Conservation (phyloP, 148 eudicot species). For the Rhododendron ferrugineum region DNA sequence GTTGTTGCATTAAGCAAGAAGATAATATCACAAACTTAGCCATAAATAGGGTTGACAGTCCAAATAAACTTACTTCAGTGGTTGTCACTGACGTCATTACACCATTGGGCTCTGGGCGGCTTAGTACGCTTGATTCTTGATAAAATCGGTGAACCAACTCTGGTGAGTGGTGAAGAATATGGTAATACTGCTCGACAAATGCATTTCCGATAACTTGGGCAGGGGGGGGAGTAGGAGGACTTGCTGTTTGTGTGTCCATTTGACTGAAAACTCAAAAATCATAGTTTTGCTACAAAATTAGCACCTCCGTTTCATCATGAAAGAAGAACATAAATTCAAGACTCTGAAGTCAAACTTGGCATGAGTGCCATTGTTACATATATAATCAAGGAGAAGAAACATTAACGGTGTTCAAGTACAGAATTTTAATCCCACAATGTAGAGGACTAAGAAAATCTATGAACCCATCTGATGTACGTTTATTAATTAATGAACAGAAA, state of each 20-base stretch:
- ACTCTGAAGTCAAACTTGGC: not conserved
- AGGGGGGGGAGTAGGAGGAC: constrained; percentile 24
- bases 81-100: constrained; percentile 51
- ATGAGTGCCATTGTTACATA: not conserved
- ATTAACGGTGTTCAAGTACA: not conserved
- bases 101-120: constrained; percentile 60
- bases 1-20: not conserved
- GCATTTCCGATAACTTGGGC: constrained; percentile 71
- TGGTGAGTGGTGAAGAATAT: constrained; percentile 61
- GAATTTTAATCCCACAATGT: not conserved
- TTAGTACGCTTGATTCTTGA: constrained; percentile 56
- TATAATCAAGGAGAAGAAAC: not conserved
- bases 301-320: not conserved
- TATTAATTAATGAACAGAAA: not conserved
- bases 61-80: constrained; percentile 47
- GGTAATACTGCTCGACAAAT: constrained; percentile 75
- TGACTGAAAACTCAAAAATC: constrained; percentile 12
- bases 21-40: not conserved
- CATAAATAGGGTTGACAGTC: not conserved
- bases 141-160: constrained; percentile 62
- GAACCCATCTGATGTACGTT: not conserved
- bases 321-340: not conserved
- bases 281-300: not conserved
- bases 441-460: not conserved
- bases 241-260: constrained; percentile 37